phyloP scores from a whole-genome alignment of 441 rosid genomes.

The Daphne laureola region DNA sequence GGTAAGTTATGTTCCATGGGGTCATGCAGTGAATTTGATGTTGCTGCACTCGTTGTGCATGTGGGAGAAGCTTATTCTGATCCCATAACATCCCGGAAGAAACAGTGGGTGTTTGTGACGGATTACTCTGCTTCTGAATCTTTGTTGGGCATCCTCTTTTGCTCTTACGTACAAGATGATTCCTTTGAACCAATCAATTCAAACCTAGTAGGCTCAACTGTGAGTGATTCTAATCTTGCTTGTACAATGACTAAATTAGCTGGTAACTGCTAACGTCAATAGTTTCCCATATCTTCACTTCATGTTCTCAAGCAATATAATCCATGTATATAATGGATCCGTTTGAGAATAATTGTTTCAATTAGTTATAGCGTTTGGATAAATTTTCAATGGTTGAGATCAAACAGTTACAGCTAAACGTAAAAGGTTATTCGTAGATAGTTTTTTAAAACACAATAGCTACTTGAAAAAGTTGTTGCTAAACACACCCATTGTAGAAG shows the following conservation, averaged over 20 bases:
- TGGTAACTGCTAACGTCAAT: no score
- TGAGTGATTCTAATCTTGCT: conserved; percentile 24
- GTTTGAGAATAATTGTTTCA: no score
- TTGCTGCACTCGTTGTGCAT: conserved; percentile 58
- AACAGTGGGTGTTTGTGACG: conserved; percentile 89
- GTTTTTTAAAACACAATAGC: no score
- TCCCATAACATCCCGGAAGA: conserved; percentile 34
- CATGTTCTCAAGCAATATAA: no score
- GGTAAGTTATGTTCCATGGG: conserved; percentile 8
- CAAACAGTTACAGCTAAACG: no score
- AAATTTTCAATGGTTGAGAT: no score
- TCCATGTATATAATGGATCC: no score
- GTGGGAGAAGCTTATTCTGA: conserved; percentile 65
- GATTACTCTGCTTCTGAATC: conserved; percentile 54
- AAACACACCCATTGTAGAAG: no score
- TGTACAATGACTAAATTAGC: neutral
- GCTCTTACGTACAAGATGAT: conserved; percentile 35
- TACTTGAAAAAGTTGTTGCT: no score
- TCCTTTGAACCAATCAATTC: conserved; percentile 47
- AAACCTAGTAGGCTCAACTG: conserved; percentile 74
- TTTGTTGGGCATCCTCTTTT: conserved; percentile 85
- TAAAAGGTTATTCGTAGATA: no score
- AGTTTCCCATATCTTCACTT: no score
- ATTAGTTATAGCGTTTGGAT: no score
- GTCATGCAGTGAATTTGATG: conserved; percentile 74